Base-by-base conservation (phyloP, 306 rosid genomes). In the Dicorynia guianensis region DNA sequence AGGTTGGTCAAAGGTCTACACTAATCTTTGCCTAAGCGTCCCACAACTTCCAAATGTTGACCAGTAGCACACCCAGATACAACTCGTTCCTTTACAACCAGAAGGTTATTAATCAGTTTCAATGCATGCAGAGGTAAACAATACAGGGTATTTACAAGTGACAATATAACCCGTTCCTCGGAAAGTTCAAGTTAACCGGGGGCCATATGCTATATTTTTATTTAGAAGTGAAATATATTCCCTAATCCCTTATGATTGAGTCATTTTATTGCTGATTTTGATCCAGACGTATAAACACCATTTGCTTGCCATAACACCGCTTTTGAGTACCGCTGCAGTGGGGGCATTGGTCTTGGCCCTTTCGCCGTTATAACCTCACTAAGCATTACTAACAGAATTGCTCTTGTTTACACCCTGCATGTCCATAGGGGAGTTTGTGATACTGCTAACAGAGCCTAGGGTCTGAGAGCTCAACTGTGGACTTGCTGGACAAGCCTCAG, bases 381-480 rank as follows among this genome's bases (percentile, higher is more conserved):
- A 86, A 8, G 86, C 87, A 78, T 87, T 92, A 78, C 38, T 85
- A n/a, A 83, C 87, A 73, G 95, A 94, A 78, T 86, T 95, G 72
- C 92, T 85, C 82, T 91, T 89, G 87, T 92, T 95, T 7, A 85
- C 96, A 81, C 93, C 98, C 80, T 92, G 99, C 86, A 95, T 82
- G 64, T 92, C 99, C 99, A 95, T 87, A 4, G 96, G 93, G 60
- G 99, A 95, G 84, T 92, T 86, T 11, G 84, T 39, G 72, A 85
- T 85, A 55, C 86, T 85, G 63, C 92, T 40, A 50, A 91, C 94
- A 11, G 98, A 91, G 40, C 96, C 98, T 40, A 85, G 89, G 55
- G 98, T 91, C 84, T 93, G 98, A 67, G 98, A 93, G 81, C 96
- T 93, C 87, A 91, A 84, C 88, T 89, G 98, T 63, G 98, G 97